Base-by-base conservation (phyloP, 805 yeast genomes). In the Zygosaccharomyces bisporus region DNA sequence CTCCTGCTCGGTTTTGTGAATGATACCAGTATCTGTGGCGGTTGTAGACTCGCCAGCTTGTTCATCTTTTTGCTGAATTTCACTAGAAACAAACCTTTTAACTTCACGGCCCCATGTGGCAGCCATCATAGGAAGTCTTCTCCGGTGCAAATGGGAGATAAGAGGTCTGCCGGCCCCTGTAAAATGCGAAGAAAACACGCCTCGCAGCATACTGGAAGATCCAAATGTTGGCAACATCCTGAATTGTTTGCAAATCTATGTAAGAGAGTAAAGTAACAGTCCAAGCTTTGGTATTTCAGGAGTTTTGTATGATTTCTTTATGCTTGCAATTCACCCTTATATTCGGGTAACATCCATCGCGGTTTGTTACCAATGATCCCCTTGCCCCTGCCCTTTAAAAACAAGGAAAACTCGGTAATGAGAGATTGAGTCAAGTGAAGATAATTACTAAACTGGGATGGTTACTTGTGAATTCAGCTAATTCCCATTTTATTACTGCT, bases 21-120 rank as follows among this genome's bases (percentile, higher is more conserved):
- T 77, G 32, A 79, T 76, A 58, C 83, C 84, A 0, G 83, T 78
- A 30, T 70, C 77, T 10, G 70, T 74, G 2, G 78, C 80, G 34
- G 72, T 74, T 4, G 69, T 75, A 3, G 72, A 73, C 43, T 79
- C 86, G 41, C 82, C 84, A 5, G 73, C 68, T 47, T 74, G 75
- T 42, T 72, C 68, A 47, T 74, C 76, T 33, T 67, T 60, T 43
- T 67, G 64, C 36, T 68, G 70, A 34, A 71, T 71, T 39, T 70
- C 73, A 13, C 67, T 67, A 1, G 73, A 59, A 1, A 65, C 69
- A 42, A 44, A 63, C 43, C 74, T 56, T 18, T 34, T 51, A 10
- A 33, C 34, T 14, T 18, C 10, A 18, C n/a, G 20, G 14, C 14
- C 31, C 16, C 16, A 12, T 6, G n/a, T 27, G 31, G 31, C 3